Conservation (phyloP, 768 basidiomycete genomes). For the Suillus clintonianus region DNA sequence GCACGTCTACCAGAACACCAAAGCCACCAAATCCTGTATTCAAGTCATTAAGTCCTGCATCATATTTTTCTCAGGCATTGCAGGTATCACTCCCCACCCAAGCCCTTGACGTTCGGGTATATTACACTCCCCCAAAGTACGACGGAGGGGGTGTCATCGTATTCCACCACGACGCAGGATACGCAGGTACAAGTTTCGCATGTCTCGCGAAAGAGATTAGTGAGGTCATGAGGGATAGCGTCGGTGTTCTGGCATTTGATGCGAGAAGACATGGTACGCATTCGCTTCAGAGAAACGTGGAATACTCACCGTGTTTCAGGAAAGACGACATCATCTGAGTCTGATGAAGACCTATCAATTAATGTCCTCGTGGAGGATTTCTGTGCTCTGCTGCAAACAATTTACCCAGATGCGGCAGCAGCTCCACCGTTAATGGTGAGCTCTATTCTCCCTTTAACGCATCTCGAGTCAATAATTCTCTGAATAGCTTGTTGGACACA, state of each 20-base stretch:
- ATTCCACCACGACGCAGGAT: conserved; percentile 95
- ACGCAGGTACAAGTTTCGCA: conserved; percentile 88
- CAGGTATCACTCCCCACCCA: conserved; percentile 69
- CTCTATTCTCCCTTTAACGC: conserved; percentile 5
- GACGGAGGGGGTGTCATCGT: conserved; percentile 67
- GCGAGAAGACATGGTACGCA: conserved; percentile 82
- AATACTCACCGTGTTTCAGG: conserved; percentile 15
- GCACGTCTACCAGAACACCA: conserved; percentile 27
- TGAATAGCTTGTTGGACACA: conserved; percentile 83
- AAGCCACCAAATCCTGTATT: conserved; percentile 60
- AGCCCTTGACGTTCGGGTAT: conserved; percentile 72
- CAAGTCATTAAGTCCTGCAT: conserved; percentile 73
- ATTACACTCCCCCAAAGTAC: conserved; percentile 72
- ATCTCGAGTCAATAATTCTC: neutral
- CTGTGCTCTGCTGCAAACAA: conserved; percentile 59
- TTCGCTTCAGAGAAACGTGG: neutral
- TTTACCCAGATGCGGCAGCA: conserved; percentile 64
- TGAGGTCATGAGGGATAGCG: conserved; percentile 61
- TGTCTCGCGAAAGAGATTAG: conserved; percentile 82
- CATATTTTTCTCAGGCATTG: conserved; percentile 78
- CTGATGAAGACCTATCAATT: conserved; percentile 55
- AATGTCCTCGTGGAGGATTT: conserved; percentile 75
- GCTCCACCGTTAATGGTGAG: conserved; percentile 79
- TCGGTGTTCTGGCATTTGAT: conserved; percentile 83
- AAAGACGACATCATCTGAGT: conserved; percentile 24